phyloP scores from a whole-genome alignment of 495 filamentous ascomycete genomes.

The Aspergillus biplanus region DNA sequence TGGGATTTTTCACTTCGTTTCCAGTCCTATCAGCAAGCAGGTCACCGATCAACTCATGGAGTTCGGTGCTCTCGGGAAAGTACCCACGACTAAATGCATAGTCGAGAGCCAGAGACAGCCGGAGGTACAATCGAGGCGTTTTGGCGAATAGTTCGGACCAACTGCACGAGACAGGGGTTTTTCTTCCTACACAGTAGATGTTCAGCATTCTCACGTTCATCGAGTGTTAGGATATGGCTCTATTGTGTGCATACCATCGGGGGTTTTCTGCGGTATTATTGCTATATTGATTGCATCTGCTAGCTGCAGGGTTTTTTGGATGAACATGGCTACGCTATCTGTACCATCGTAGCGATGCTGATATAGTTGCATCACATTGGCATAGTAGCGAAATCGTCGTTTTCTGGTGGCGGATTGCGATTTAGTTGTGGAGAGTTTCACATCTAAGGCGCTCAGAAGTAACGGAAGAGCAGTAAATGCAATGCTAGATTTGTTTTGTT shows the following conservation, averaged over 20 bases:
- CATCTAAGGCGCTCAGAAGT: constrained; percentile 7
- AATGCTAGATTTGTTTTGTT: not conserved
- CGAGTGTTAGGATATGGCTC: not conserved
- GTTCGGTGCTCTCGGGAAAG: constrained; percentile 8
- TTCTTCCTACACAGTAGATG: not conserved
- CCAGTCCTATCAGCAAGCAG: not conserved
- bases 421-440: constrained; percentile 12
- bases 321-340: constrained; percentile 11
- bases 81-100: constrained; percentile 9
- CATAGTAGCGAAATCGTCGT: constrained; percentile 14
- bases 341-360: constrained; percentile 12
- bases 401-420: constrained; percentile 10
- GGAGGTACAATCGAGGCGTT: constrained; percentile 2
- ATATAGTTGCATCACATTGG: constrained; percentile 13
- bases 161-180: constrained; percentile 2
- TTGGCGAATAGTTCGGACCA: constrained; percentile 12
- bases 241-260: not conserved
- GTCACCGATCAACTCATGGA: constrained; percentile 4
- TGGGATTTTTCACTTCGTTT: not conserved
- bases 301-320: constrained; percentile 7
- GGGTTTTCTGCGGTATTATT: not conserved
- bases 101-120: constrained; percentile 8
- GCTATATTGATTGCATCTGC: constrained; percentile 2
- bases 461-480: constrained; percentile 11
- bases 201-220: no score